These are phyloP conservation scores for Tulasnella calospora DNA, from an alignment of 768 basidiomycete genomes.

Conservation along the genomic window DNA sequence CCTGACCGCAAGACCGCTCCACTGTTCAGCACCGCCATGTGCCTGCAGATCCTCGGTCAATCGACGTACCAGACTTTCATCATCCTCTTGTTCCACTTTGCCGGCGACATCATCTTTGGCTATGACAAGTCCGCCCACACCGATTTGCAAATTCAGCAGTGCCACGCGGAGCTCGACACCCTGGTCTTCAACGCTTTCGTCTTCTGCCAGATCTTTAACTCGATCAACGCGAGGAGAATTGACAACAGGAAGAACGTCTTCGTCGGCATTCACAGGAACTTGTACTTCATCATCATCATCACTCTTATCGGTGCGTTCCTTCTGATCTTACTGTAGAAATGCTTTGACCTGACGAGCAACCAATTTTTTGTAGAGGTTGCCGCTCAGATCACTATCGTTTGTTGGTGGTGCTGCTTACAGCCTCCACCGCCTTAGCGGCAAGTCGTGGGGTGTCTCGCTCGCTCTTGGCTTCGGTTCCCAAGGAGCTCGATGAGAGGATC, in stretches of 20 bases:
- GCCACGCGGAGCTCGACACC: slow-evolving; percentile 59
- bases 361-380: slow-evolving; percentile 59
- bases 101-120: slow-evolving; percentile 66
- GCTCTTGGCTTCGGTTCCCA: slow-evolving; percentile 84
- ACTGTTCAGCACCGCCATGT: slow-evolving; percentile 88
- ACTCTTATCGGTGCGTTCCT: slow-evolving; percentile 67
- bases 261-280: slow-evolving; percentile 71
- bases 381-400: slow-evolving; percentile 83
- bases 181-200: slow-evolving; percentile 98
- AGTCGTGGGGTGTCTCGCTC: slow-evolving; percentile 91
- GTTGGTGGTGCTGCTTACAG: slow-evolving; percentile 89
- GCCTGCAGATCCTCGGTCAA: slow-evolving; percentile 92
- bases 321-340: not conserved
- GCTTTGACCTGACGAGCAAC: not conserved
- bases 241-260: slow-evolving; percentile 87
- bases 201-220: slow-evolving; percentile 96
- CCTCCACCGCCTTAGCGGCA: slow-evolving; percentile 69
- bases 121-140: slow-evolving; percentile 36
- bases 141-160: slow-evolving; percentile 36
- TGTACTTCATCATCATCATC: slow-evolving; percentile 78
- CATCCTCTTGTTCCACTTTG: slow-evolving; percentile 86
- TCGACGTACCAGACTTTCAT: slow-evolving; percentile 78
- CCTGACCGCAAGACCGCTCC: slow-evolving; percentile 88
- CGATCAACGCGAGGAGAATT: slow-evolving; percentile 82
- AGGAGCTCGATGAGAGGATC: slow-evolving; percentile 64